These are phyloP conservation scores for Leccinum huronense DNA, from an alignment of 1,284 basidiomycete genomes.

Conservation along the genomic window DNA sequence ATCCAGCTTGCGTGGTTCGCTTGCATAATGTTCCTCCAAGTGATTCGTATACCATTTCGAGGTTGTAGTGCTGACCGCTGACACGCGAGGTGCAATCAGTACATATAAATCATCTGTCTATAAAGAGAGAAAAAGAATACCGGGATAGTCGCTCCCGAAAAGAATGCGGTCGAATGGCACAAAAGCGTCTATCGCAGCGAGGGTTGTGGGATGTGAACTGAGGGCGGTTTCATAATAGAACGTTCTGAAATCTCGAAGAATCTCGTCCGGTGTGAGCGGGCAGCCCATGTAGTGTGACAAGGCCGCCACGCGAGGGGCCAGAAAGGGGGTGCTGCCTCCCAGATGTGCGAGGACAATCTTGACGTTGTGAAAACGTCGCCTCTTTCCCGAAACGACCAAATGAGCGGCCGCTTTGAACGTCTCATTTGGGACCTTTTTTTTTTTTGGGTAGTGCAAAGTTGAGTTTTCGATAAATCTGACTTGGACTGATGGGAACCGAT, in stretches of 20 bases:
- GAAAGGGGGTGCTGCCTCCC: conserved; percentile 58
- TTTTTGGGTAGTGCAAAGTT: conserved; percentile 14
- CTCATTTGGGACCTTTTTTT: conserved; percentile 65
- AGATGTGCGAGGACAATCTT: conserved; percentile 69
- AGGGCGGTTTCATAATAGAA: conserved; percentile 74
- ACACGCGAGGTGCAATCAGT: conserved; percentile 8
- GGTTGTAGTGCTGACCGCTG: conserved; percentile 58
- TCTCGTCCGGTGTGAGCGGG: conserved; percentile 53
- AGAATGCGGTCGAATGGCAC: conserved; percentile 49
- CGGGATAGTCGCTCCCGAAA: conserved; percentile 75
- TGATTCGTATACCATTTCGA: conserved; percentile 58
- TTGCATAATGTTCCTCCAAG: conserved; percentile 46
- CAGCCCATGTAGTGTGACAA: conserved; percentile 69
- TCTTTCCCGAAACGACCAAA: conserved; percentile 66
- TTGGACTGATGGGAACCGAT: conserved; percentile 14
- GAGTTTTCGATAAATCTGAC: conserved; percentile 9
- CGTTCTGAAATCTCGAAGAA: conserved; percentile 60
- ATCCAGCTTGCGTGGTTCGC: conserved; percentile 37
- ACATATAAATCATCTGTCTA: background rate
- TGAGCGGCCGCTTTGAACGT: conserved; percentile 76
- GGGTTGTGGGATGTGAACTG: conserved; percentile 50
- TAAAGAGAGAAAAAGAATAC: conserved; percentile 34
- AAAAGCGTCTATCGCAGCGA: conserved; percentile 50
- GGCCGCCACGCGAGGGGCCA: conserved; percentile 64
- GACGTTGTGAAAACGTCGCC: conserved; percentile 54